Conservation (phyloP, 2,329 filamentous ascomycete genomes). For the Fusarium verticillioides region DNA sequence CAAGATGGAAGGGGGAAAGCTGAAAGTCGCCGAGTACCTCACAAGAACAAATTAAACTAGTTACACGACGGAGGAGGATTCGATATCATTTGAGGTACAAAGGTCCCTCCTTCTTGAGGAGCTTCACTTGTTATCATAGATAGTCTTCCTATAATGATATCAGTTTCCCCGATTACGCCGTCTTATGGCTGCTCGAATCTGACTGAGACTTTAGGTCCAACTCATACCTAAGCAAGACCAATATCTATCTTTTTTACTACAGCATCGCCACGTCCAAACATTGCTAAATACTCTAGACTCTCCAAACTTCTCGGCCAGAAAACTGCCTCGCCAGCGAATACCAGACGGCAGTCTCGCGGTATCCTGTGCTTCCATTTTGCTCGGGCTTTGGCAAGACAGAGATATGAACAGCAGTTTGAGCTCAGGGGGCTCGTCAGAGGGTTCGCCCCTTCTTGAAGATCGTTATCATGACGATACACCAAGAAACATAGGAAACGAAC, state of each 20-base stretch:
- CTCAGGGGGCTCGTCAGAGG: slow-evolving; percentile 32
- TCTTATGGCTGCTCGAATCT: slow-evolving; percentile 31
- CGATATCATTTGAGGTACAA: not conserved
- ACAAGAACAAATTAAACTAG: not conserved
- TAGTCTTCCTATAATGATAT: slow-evolving; percentile 18
- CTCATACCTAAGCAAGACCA: not conserved
- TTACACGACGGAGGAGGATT: not conserved
- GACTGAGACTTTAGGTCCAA: slow-evolving; percentile 9
- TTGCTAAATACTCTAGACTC: not conserved
- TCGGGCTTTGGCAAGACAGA: not conserved
- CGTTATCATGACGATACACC: not conserved
- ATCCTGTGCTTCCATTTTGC: not conserved
- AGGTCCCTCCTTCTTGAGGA: not conserved
- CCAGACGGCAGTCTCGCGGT: not conserved
- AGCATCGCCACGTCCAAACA: not conserved
- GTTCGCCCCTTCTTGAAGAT: slow-evolving; percentile 45
- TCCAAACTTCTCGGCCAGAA: not conserved
- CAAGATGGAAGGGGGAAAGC: not conserved
- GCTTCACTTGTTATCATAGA: not conserved
- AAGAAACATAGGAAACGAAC: slow-evolving; percentile 29
- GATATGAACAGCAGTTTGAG: slow-evolving; percentile 23
- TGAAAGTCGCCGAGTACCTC: not conserved
- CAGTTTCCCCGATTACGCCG: slow-evolving; percentile 4
- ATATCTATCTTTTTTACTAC: not conserved
- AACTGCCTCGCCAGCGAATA: not conserved